phyloP scores from a whole-genome alignment of 148 eudicot genomes.

The Talinum fruticosum region DNA sequence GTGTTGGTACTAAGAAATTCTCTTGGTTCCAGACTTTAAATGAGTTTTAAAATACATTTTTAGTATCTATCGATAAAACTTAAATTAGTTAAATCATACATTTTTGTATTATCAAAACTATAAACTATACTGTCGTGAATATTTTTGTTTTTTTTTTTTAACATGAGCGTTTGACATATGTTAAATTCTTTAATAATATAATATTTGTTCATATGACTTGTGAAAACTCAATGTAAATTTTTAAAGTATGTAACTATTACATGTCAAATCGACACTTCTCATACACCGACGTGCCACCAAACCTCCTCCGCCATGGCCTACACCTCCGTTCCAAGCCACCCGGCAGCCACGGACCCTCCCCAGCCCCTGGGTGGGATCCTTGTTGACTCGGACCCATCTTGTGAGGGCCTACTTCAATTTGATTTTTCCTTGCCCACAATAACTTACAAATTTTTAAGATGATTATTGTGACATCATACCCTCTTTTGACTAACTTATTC shows the following conservation, averaged over 20 bases:
- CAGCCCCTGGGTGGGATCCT: neutral
- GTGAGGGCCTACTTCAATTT: neutral
- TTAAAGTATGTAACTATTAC: no score
- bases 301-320: no score
- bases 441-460: neutral
- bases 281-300: no score
- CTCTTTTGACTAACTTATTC: conserved; percentile 34
- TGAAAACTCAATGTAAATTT: no score
- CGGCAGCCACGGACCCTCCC: neutral
- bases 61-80: neutral
- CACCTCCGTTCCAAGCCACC: neutral
- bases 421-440: neutral
- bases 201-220: no score
- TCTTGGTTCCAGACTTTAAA: neutral
- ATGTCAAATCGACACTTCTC: no score
- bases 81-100: neutral
- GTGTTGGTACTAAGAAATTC: neutral
- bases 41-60: neutral
- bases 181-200: no score
- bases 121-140: no score
- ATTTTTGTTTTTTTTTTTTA: no score
- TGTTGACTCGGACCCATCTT: neutral
- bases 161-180: no score
- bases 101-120: no score
- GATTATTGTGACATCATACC: conserved; percentile 36